A percentile compares a stretch with the other conserved stretches of the same genome.
Conservation (phyloP, 306 rosid genomes). For the Argentina anserina region DNA sequence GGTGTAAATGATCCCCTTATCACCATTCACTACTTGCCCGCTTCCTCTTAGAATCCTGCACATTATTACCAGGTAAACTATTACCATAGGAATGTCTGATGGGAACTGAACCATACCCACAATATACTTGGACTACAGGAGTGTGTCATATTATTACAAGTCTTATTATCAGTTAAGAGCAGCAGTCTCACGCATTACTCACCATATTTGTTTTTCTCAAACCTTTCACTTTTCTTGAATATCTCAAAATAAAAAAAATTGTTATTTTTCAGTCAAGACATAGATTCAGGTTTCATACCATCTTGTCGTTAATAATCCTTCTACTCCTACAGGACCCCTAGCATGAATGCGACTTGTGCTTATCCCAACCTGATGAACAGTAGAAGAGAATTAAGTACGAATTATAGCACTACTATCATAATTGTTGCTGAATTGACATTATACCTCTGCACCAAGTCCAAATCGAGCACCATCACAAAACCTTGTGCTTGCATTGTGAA, state of each 20-base stretch:
- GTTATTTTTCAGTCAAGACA: not conserved
- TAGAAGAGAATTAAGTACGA: slow-evolving; percentile 8
- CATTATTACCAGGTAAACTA: not conserved
- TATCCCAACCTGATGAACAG: slow-evolving; percentile 72
- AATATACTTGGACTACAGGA: not conserved
- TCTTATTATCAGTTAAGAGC: not conserved
- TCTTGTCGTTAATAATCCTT: slow-evolving; percentile 87
- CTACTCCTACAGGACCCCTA: slow-evolving; percentile 98
- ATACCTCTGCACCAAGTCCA: slow-evolving; percentile 98
- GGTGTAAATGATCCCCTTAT: slow-evolving; percentile 59
- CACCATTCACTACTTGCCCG: slow-evolving; percentile 89
- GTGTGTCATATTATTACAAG: not conserved
- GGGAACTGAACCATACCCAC: not conserved
- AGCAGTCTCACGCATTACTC: not conserved
- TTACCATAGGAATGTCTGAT: not conserved
- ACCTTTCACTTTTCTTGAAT: not conserved
- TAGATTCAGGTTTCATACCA: slow-evolving; percentile 52
- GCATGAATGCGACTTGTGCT: slow-evolving; percentile 98
- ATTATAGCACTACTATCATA: not conserved
- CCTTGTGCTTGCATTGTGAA: slow-evolving; percentile 95
- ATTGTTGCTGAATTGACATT: slow-evolving; percentile 5
- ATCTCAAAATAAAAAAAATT: not conserved
- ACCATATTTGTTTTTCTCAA: too few relatives aligned
- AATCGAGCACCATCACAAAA: slow-evolving; percentile 96
- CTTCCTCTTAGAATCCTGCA: slow-evolving; percentile 90